These are phyloP conservation scores for Arachis hypogaea DNA, from an alignment of 306 rosid species.

Conservation along the genomic window DNA sequence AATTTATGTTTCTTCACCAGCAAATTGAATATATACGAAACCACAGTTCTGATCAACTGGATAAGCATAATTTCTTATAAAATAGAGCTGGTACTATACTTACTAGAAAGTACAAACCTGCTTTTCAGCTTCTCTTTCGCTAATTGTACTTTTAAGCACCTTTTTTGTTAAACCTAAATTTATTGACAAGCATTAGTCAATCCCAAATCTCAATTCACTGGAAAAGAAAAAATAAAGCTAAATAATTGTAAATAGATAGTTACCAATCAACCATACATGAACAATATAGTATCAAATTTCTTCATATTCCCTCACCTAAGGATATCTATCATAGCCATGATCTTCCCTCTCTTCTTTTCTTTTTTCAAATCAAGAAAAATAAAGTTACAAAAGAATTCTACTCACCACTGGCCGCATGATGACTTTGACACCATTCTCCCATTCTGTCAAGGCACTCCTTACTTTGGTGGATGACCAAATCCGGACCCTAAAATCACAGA, in stretches of 20 bases:
- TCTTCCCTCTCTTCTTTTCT: not conserved
- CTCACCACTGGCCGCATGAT: slow-evolving; percentile 96
- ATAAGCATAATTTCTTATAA: slow-evolving; percentile 18
- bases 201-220: slow-evolving; percentile 31
- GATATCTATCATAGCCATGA: slow-evolving; percentile 1
- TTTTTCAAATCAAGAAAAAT: slow-evolving; percentile 6
- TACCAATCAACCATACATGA: not conserved
- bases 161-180: slow-evolving; percentile 73
- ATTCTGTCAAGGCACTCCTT: slow-evolving; percentile 82
- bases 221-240: not conserved
- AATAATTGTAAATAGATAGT: slow-evolving; percentile 26
- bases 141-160: slow-evolving; percentile 73
- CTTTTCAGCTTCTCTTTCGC: slow-evolving; percentile 87
- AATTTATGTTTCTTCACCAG: not conserved
- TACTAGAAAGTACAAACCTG: slow-evolving; percentile 65
- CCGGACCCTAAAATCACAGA: slow-evolving; percentile 81
- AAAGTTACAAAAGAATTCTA: slow-evolving; percentile 32
- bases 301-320: slow-evolving; percentile 9
- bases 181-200: slow-evolving; percentile 36
- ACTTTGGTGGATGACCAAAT: slow-evolving; percentile 86
- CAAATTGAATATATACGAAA: slow-evolving; percentile 22
- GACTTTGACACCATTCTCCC: slow-evolving; percentile 98
- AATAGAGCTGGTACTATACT: slow-evolving; percentile 15
- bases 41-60: not conserved
- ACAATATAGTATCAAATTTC: slow-evolving; percentile 6